A percentile compares a stretch with the other conserved stretches of the same genome.
phyloP scores from a whole-genome alignment of 768 basidiomycete genomes.

The Leccinum truebloodii region DNA sequence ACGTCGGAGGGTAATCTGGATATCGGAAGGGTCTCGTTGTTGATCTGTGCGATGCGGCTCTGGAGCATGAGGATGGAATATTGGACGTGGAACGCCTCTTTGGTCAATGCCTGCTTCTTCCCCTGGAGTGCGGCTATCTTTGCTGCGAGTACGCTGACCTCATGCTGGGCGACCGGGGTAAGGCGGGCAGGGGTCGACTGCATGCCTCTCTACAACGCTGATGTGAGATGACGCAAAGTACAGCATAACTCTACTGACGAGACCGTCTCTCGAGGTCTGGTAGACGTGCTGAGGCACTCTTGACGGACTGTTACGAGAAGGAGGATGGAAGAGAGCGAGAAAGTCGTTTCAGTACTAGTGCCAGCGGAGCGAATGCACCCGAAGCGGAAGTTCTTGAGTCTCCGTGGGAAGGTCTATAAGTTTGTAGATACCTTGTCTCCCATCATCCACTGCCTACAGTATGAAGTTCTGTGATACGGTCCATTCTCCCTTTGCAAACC shows the following conservation, averaged over 20 bases:
- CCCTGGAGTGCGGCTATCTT: slow-evolving; percentile 25
- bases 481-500: too few species aligned
- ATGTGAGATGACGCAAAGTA: slow-evolving; percentile 21
- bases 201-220: slow-evolving; percentile 23
- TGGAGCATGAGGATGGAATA: slow-evolving; percentile 31
- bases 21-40: slow-evolving; percentile 32
- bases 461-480: too few species aligned
- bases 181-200: slow-evolving; percentile 14
- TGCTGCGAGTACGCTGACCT: slow-evolving; percentile 25
- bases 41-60: slow-evolving; percentile 35
- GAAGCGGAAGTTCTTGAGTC: slow-evolving; percentile 7
- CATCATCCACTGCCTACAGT: too few species aligned
- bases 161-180: slow-evolving; percentile 26
- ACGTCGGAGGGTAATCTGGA: slow-evolving; percentile 34
- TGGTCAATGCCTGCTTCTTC: slow-evolving; percentile 21
- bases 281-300: slow-evolving; percentile 1
- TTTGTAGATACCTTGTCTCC: too few species aligned
- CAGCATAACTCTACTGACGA: slow-evolving; percentile 24
- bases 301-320: not conserved
- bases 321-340: not conserved
- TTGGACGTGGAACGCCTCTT: slow-evolving; percentile 29
- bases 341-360: not conserved
- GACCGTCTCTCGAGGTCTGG: slow-evolving; percentile 23
- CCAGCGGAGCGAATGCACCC: slow-evolving; percentile 8
- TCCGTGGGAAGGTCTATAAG: slow-evolving; percentile 9